Evolutionary conservation across 306 rosid genomes (phyloP).

Genomic region (Quercus ilex): DNA sequence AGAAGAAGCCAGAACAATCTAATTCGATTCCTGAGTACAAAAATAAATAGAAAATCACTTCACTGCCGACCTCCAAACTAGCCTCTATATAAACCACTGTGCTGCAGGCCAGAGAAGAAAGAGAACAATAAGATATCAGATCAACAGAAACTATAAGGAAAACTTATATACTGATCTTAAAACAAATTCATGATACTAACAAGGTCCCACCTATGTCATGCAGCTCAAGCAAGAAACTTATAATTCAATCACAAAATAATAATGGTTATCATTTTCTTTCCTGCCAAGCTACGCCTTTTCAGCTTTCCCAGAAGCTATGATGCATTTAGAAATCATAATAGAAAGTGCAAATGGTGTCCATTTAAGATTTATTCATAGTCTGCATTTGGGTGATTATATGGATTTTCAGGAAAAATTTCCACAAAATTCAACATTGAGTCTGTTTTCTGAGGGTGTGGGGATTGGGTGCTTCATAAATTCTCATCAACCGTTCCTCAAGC

Average conservation of each 20-base stretch:
- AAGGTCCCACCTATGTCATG: neutral
- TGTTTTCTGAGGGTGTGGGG: neutral
- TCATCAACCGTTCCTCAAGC: neutral
- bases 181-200: neutral
- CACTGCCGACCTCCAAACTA: neutral
- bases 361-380: neutral
- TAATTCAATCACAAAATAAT: neutral
- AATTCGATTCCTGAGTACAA: neutral
- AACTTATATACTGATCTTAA: neutral
- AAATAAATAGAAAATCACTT: neutral
- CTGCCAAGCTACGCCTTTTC: neutral
- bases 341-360: neutral
- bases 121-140: neutral
- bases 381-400: neutral
- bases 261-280: neutral
- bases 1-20: neutral
- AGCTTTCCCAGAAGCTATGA: neutral
- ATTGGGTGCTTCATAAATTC: neutral
- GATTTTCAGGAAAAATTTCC: neutral
- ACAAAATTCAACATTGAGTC: neutral
- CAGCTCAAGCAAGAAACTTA: neutral
- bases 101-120: neutral
- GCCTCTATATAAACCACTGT: neutral
- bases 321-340: neutral
- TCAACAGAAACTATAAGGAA: neutral